Conservation (phyloP, 805 yeast species). For the Myxozyma melibiosi region DNA sequence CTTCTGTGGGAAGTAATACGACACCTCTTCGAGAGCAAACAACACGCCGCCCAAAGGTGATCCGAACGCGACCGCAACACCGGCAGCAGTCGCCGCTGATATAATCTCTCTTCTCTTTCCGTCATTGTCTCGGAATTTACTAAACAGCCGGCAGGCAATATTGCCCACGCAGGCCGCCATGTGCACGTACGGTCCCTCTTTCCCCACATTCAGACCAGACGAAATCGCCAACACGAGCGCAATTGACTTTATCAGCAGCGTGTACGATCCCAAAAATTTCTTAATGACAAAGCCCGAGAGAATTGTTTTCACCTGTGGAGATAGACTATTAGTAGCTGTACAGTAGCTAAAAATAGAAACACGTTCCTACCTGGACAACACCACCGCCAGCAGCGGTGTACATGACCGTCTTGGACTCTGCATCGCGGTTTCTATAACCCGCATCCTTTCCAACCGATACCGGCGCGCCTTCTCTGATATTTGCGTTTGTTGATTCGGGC, state of each 20-base stretch:
- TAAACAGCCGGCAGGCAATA: constrained; percentile 51
- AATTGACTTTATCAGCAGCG: constrained; percentile 52
- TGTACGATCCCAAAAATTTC: constrained; percentile 54
- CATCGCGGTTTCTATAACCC: neutral
- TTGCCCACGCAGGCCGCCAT: constrained; percentile 62
- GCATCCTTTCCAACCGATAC: neutral
- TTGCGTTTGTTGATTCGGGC: neutral
- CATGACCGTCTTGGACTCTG: constrained; percentile 38
- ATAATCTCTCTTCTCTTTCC: constrained; percentile 55
- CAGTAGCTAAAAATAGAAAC: neutral
- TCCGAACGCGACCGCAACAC: constrained; percentile 64
- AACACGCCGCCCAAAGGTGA: constrained; percentile 62
- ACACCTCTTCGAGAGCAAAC: constrained; percentile 59
- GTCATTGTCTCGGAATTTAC: constrained; percentile 52
- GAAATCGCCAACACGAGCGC: constrained; percentile 58
- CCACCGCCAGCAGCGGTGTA: constrained; percentile 63
- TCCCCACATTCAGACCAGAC: constrained; percentile 59
- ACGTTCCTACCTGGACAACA: constrained; percentile 53
- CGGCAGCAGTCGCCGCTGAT: constrained; percentile 60
- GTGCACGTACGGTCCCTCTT: constrained; percentile 66
- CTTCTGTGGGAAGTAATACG: constrained; percentile 56
- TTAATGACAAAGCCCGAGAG: constrained; percentile 61
- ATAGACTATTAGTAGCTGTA: neutral
- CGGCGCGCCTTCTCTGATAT: constrained; percentile 5
- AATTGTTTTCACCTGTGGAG: constrained; percentile 54